These are phyloP conservation scores for Calonectria leucothoes DNA, from an alignment of 2,329 filamentous ascomycete genomes.

Conservation along the genomic window DNA sequence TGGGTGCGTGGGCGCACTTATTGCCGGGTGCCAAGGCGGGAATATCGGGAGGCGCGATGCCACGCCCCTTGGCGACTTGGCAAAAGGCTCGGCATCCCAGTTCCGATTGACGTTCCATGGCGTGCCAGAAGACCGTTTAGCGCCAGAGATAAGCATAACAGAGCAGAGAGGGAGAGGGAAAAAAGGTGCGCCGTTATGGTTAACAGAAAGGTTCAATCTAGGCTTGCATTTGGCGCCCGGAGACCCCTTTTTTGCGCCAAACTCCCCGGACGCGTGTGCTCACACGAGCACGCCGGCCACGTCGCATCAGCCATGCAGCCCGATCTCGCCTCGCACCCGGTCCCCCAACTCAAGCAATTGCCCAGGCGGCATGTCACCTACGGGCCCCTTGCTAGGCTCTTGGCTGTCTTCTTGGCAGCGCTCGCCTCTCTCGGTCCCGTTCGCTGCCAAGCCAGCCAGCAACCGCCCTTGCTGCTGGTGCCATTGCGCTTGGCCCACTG, in stretches of 20 bases:
- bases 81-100: conserved; percentile 1
- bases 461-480: neutral
- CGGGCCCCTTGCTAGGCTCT: neutral
- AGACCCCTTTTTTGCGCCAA: neutral
- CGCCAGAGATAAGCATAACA: neutral
- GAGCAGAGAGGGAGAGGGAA: neutral
- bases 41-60: conserved; percentile 5
- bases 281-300: neutral
- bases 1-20: neutral
- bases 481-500: neutral
- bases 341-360: neutral
- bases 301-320: neutral
- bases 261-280: neutral
- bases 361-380: neutral
- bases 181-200: neutral
- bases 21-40: neutral
- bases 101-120: conserved; percentile 3
- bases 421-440: neutral
- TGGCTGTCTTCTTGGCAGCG: neutral
- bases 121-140: neutral
- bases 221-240: neutral
- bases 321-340: neutral
- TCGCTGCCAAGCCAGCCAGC: neutral
- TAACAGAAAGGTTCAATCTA: neutral
- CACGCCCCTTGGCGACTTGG: conserved; percentile 4